Percentiles rank a stretch among this genome's conserved stretches.
phyloP scores from a whole-genome alignment of 1,284 basidiomycete genomes.

The Ustilago shanxiensis region DNA sequence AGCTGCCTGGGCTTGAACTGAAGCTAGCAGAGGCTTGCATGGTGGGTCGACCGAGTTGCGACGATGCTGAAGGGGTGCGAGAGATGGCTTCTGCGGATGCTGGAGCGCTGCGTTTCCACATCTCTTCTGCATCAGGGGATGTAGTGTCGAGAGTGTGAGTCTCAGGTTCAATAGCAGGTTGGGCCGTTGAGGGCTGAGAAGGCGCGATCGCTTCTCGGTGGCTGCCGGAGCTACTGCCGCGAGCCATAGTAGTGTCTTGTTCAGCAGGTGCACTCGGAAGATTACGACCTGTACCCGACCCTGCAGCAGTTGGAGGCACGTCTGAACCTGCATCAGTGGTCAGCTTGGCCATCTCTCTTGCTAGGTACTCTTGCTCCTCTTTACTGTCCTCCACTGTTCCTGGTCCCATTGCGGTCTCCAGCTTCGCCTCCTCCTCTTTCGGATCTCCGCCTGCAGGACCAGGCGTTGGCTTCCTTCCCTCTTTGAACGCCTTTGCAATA shows the following conservation, averaged over 20 bases:
- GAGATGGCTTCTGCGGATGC: constrained; percentile 12
- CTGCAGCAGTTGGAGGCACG: constrained; percentile 2
- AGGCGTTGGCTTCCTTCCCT: constrained; percentile 72
- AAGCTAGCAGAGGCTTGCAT: constrained; percentile 28
- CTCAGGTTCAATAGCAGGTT: neutral
- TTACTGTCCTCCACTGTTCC: constrained; percentile 29
- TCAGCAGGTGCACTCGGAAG: neutral
- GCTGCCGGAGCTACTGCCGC: constrained; percentile 18
- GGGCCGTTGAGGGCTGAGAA: neutral
- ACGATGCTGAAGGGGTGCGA: constrained; percentile 29
- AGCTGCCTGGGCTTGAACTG: constrained; percentile 29
- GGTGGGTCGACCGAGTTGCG: constrained; percentile 15
- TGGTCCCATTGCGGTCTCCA: constrained; percentile 38
- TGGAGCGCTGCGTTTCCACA: constrained; percentile 26
- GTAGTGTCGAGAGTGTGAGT: constrained; percentile 11
- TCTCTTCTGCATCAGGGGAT: constrained; percentile 38
- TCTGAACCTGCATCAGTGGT: constrained; percentile 23
- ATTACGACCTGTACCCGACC: neutral
- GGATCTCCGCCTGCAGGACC: constrained; percentile 57
- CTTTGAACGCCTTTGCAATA: constrained; percentile 87
- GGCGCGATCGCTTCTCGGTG: neutral
- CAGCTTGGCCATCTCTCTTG: constrained; percentile 61
- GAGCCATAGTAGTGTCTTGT: constrained; percentile 4
- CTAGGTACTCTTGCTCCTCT: constrained; percentile 59
- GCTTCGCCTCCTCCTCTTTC: constrained; percentile 37